Evolutionary conservation across 148 eudicot genomes (phyloP).

Genomic region (Chenopodium suecicum): DNA sequence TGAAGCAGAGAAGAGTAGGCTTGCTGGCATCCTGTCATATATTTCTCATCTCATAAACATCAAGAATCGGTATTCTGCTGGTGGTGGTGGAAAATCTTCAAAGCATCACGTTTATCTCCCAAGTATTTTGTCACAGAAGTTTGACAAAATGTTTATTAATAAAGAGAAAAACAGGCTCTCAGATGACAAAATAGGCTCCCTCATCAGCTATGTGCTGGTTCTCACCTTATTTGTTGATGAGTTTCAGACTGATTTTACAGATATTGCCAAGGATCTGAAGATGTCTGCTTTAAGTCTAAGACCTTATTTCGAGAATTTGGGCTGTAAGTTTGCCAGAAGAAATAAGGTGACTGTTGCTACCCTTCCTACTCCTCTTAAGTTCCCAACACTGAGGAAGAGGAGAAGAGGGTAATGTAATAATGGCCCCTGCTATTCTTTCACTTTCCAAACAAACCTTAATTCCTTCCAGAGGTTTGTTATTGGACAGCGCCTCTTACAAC

Average conservation of each 20-base stretch:
- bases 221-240: conserved; percentile 68
- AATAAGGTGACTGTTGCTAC: conserved; percentile 38
- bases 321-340: conserved; percentile 59
- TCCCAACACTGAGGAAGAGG: conserved; percentile 42
- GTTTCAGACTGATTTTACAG: conserved; percentile 55
- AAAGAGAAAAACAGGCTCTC: conserved; percentile 44
- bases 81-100: conserved; percentile 48
- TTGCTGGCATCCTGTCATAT: conserved; percentile 68
- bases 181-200: conserved; percentile 58
- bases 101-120: conserved; percentile 64
- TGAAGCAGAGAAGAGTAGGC: conserved; percentile 48
- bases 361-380: conserved; percentile 69
- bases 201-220: conserved; percentile 71
- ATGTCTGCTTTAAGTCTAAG: conserved; percentile 41
- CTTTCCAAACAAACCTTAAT: background rate
- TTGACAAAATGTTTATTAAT: conserved; percentile 55
- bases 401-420: conserved; percentile 40
- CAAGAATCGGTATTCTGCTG: conserved; percentile 61
- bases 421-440: background rate
- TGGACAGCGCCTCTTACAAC: background rate
- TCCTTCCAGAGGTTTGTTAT: background rate
- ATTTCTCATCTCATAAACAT: conserved; percentile 70
- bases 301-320: conserved; percentile 51
- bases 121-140: conserved; percentile 57
- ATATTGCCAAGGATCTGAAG: conserved; percentile 77